Base-by-base conservation (phyloP, 331 rosid genomes). In the Spiraea crenata region DNA sequence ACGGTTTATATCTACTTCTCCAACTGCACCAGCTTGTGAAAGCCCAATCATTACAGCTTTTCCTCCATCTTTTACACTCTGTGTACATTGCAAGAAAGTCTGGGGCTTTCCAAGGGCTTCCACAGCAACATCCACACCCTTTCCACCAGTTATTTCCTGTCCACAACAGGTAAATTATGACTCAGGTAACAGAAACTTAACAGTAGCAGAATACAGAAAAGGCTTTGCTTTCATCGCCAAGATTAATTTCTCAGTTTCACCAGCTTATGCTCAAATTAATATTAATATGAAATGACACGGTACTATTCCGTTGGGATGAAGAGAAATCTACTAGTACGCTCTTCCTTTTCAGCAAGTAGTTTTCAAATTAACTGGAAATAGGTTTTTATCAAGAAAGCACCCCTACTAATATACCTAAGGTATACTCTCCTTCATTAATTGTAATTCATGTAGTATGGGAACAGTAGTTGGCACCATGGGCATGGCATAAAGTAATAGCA, bases 11-110 rank as follows among this genome's bases (percentile, higher is more conserved):
- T 93, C 99, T 69, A 93, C 75, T 85, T 91, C 82, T 77, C 99
- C 99, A 16, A 91, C 73, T 9, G 91, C 82, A 78, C 96, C 97
- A 25, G 92, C 71, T 80, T 73, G 71, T 10, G 95, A 85, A 49
- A 93, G 88, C 75, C 99, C 99, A 74, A 93, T 83, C 92, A 93
- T 91, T 65, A 93, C 97, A 9, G 97, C 99, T 83, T 86, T 93
- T 70, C 99, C 99, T 79, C 99, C 99, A 78, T 87, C 97, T 77
- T 77, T 93, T 70, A 93, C 97, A 75, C 99, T 86, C 51, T 80
- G 85, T 14, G 80, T 73, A 77, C 99, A 93, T 64, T 93, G 99
- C 65, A 82, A 61, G 82, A 93, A 93, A 17, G 99, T 89, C 83
- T 83, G 92, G 31, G 95, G 87, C 77, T 54, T 91, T 71, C 99